phyloP scores from a whole-genome alignment of 2,329 filamentous ascomycete species.

The Ophiosphaerella narmari region DNA sequence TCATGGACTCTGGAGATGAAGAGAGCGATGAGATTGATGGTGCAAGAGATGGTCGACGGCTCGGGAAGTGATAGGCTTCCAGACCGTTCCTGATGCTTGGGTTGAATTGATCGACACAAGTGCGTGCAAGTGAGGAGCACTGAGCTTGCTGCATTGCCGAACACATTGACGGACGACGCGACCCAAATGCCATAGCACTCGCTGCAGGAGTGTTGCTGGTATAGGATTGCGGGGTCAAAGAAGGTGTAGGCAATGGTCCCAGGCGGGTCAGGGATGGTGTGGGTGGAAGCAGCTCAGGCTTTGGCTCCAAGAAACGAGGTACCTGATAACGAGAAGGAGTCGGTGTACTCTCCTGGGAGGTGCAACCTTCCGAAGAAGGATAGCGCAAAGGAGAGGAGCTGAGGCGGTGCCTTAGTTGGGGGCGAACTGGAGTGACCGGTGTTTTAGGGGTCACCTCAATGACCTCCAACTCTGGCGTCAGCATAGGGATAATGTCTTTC shows the following conservation, averaged over 20 bases:
- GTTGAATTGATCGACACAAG: constrained; percentile 57
- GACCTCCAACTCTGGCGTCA: constrained; percentile 63
- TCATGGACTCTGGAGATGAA: constrained; percentile 67
- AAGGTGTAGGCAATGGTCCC: constrained; percentile 64
- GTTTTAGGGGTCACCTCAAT: constrained; percentile 46
- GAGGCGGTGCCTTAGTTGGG: constrained; percentile 28
- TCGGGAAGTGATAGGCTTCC: constrained; percentile 54
- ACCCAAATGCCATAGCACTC: constrained; percentile 57
- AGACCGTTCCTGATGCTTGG: constrained; percentile 47
- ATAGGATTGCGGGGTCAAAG: constrained; percentile 62
- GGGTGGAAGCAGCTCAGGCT: constrained; percentile 53
- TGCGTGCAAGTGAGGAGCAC: constrained; percentile 59
- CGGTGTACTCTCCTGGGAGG: constrained; percentile 50
- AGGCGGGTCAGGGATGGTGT: constrained; percentile 61
- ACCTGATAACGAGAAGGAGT: constrained; percentile 48
- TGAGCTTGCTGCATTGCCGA: constrained; percentile 63
- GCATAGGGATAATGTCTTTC: constrained; percentile 57
- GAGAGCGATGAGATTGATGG: constrained; percentile 57
- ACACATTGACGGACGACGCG: constrained; percentile 62
- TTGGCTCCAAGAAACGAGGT: constrained; percentile 58
- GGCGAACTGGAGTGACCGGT: constrained; percentile 32
- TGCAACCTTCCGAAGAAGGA: constrained; percentile 27
- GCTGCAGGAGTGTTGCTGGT: constrained; percentile 64
- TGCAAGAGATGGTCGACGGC: constrained; percentile 54
- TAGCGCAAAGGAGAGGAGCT: constrained; percentile 28